Percentiles rank a stretch among this genome's conserved stretches.
Evolutionary conservation across 2,329 filamentous ascomycete genomes (phyloP).

Genomic region (Xylariales sp.): DNA sequence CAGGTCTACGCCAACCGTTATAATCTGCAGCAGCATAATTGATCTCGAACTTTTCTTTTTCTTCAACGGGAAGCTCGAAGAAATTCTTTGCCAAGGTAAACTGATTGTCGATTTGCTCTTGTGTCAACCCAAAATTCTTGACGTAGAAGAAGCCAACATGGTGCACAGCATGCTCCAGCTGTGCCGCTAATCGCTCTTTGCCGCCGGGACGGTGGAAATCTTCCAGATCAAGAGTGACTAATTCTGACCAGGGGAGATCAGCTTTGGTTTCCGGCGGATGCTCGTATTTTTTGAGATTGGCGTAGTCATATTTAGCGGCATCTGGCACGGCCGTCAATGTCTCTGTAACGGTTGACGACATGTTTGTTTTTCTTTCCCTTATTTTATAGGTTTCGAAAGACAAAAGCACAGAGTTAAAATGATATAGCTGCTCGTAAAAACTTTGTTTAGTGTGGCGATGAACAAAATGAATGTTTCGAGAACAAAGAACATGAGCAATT

Average conservation of each 20-base stretch:
- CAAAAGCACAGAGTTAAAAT: too few relatives aligned
- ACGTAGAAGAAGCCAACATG: constrained; percentile 5
- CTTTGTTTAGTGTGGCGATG: too few relatives aligned
- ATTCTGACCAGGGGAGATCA: constrained; percentile 1
- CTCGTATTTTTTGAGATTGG: constrained; percentile 1
- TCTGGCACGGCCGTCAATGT: not conserved
- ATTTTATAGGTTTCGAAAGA: too few relatives aligned
- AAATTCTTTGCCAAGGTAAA: constrained; percentile 24
- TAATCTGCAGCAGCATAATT: not conserved
- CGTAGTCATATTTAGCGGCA: not conserved
- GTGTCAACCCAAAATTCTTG: constrained; percentile 1
- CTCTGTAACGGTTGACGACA: not conserved
- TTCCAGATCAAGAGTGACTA: constrained; percentile 1
- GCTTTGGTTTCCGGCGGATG: constrained; percentile 2
- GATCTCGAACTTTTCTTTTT: constrained; percentile 34
- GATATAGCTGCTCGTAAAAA: too few relatives aligned
- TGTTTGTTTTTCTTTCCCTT: too few relatives aligned
- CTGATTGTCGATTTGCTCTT: constrained; percentile 3
- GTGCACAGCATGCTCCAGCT: constrained; percentile 2
- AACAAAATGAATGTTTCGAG: too few relatives aligned
- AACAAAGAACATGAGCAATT: too few relatives aligned
- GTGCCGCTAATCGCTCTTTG: not conserved
- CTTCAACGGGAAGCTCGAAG: constrained; percentile 42
- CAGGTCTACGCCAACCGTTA: constrained; percentile 3
- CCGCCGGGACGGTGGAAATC: not conserved